Evolutionary conservation across 108 stramenopile species (phyloP).

Genomic region (Nitzschia sp.): DNA sequence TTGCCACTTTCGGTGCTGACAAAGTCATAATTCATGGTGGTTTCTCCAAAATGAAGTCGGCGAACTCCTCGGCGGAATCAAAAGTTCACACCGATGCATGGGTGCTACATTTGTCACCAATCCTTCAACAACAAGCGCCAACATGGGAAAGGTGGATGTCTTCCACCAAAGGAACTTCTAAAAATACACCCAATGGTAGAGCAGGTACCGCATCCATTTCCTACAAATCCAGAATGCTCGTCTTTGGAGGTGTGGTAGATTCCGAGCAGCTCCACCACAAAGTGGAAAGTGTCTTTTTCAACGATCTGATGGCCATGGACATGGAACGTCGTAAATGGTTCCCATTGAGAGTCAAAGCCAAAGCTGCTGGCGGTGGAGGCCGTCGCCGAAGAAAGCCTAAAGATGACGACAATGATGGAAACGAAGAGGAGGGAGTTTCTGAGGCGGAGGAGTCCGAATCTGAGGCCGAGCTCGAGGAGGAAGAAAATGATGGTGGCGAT

Average conservation of each 20-base stretch:
- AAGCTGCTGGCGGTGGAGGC: slow-evolving; percentile 33
- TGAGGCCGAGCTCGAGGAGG: slow-evolving; percentile 33
- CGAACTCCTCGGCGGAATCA: slow-evolving; percentile 46
- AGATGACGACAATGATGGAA: slow-evolving; percentile 22
- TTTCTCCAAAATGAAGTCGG: slow-evolving; percentile 73
- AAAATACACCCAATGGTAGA: slow-evolving; percentile 53
- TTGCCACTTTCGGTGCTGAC: slow-evolving; percentile 57
- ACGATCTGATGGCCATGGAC: slow-evolving; percentile 83
- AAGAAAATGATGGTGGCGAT: slow-evolving; percentile 40
- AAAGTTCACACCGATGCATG: slow-evolving; percentile 84
- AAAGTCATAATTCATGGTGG: slow-evolving; percentile 78
- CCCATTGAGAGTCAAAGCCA: slow-evolving; percentile 61
- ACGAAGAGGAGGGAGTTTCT: slow-evolving; percentile 14
- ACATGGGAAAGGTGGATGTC: slow-evolving; percentile 81
- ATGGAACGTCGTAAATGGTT: slow-evolving; percentile 85
- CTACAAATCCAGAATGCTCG: slow-evolving; percentile 64
- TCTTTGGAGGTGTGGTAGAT: slow-evolving; percentile 87
- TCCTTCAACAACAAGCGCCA: slow-evolving; percentile 66
- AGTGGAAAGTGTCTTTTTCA: slow-evolving; percentile 81
- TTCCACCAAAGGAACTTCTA: slow-evolving; percentile 43
- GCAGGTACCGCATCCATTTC: slow-evolving; percentile 66
- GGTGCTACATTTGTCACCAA: slow-evolving; percentile 69
- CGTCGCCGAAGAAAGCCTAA: slow-evolving; percentile 32
- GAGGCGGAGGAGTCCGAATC: slow-evolving; percentile 24
- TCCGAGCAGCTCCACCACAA: slow-evolving; percentile 74